Evolutionary conservation across 116 monocot genomes (phyloP).

Genomic region (Zostera marina): DNA sequence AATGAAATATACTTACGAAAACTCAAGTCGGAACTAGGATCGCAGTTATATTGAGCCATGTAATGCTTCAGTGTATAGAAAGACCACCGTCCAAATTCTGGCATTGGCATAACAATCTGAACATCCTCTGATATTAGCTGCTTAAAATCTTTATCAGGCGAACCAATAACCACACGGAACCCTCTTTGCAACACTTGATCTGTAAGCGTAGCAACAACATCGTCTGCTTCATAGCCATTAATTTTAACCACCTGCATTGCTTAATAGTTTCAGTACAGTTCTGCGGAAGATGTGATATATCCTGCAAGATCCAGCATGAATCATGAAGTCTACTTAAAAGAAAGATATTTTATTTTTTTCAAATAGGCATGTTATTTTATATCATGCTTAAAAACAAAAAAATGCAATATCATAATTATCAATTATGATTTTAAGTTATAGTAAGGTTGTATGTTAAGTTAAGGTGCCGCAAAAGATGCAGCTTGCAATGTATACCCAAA

Average conservation of each 20-base stretch:
- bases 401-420: too few species aligned
- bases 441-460: neutral
- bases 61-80: conserved; percentile 79
- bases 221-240: conserved; percentile 87
- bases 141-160: conserved; percentile 99
- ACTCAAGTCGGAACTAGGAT: conserved; percentile 80
- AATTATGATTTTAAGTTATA: too few species aligned
- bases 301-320: conserved; percentile 7
- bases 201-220: conserved; percentile 76
- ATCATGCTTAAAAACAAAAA: too few species aligned
- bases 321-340: too few species aligned
- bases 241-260: conserved; percentile 73
- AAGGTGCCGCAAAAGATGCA: neutral
- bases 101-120: conserved; percentile 91
- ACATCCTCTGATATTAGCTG: conserved; percentile 79
- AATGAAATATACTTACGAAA: conserved; percentile 44
- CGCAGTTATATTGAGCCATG: conserved; percentile 55
- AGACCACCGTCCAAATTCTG: conserved; percentile 72
- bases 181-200: conserved; percentile 69
- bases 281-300: conserved; percentile 4
- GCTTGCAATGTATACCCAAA: too few species aligned
- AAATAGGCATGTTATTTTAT: too few species aligned
- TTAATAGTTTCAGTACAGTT: conserved; percentile 14
- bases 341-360: too few species aligned
- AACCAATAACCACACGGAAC: conserved; percentile 66